Evolutionary conservation across 176 grass and related monocot genomes (phyloP).

Genomic region (Oryza glumipatula): DNA sequence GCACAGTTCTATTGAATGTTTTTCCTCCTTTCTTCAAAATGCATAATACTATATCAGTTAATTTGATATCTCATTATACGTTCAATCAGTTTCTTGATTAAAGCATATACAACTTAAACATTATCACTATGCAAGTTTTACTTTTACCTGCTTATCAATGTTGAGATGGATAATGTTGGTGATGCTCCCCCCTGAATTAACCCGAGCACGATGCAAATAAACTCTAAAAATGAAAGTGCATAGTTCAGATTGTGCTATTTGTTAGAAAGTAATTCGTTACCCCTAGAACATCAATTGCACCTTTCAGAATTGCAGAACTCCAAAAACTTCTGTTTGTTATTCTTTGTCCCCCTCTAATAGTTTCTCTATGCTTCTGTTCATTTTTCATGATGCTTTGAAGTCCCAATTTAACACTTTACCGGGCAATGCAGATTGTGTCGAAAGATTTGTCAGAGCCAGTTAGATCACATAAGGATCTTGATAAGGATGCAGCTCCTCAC

Average conservation of each 20-base stretch:
- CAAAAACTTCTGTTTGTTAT: background rate
- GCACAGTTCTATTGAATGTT: background rate
- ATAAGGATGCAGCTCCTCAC: slow-evolving; percentile 90
- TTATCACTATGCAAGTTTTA: background rate
- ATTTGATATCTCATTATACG: background rate
- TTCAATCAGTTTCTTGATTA: background rate
- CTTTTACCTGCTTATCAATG: background rate
- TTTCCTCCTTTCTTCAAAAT: background rate
- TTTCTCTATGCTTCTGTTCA: background rate
- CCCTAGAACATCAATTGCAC: background rate
- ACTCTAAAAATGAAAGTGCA: background rate
- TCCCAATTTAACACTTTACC: slow-evolving; percentile 22
- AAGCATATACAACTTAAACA: background rate
- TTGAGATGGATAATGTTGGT: background rate
- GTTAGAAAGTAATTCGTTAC: background rate
- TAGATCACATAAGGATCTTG: slow-evolving; percentile 97
- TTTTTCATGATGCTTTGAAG: slow-evolving; percentile 22
- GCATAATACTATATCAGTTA: background rate
- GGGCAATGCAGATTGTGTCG: slow-evolving; percentile 77
- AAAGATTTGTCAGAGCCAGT: slow-evolving; percentile 96
- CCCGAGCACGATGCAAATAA: background rate
- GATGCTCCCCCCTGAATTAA: background rate
- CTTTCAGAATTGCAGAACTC: background rate
- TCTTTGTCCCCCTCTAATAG: background rate
- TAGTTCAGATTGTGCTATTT: background rate